phyloP scores from a whole-genome alignment of 2,329 filamentous ascomycete genomes.

The Arthrinium puccinioides region DNA sequence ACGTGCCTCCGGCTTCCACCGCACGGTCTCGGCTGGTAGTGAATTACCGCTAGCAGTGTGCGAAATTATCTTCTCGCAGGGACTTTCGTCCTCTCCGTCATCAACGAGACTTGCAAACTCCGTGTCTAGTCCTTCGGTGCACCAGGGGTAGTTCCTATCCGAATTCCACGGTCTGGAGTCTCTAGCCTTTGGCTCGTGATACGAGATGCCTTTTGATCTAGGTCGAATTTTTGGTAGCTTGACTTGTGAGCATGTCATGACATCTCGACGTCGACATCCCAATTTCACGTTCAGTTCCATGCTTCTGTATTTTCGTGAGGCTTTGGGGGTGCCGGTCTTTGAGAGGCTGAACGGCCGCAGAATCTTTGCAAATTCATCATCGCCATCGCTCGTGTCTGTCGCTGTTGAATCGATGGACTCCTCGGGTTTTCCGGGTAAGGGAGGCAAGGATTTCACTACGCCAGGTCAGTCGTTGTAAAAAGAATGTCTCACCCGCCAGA shows the following conservation, averaged over 20 bases:
- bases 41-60: no score
- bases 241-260: slow-evolving; percentile 7
- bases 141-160: slow-evolving; percentile 7
- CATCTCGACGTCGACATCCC: background rate
- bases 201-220: slow-evolving; percentile 13
- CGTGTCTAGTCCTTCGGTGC: slow-evolving; percentile 6
- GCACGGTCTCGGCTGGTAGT: slow-evolving; percentile 14
- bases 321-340: slow-evolving; percentile 2
- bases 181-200: slow-evolving; percentile 6
- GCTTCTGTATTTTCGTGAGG: background rate
- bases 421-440: no score
- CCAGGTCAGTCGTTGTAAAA: no score
- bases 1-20: slow-evolving; percentile 10
- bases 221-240: slow-evolving; percentile 17
- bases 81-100: slow-evolving; percentile 2
- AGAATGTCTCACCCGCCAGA: no score
- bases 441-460: no score
- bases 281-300: background rate
- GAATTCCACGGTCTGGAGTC: slow-evolving; percentile 5
- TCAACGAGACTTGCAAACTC: slow-evolving; percentile 6
- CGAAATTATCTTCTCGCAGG: no score
- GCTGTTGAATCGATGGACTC: slow-evolving; percentile 11
- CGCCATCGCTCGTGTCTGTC: slow-evolving; percentile 10
- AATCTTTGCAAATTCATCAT: slow-evolving; percentile 12
- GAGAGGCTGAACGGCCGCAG: slow-evolving; percentile 18